These are phyloP conservation scores for Kwoniella sp. DNA, from an alignment of 768 basidiomycete genomes.

Conservation along the genomic window DNA sequence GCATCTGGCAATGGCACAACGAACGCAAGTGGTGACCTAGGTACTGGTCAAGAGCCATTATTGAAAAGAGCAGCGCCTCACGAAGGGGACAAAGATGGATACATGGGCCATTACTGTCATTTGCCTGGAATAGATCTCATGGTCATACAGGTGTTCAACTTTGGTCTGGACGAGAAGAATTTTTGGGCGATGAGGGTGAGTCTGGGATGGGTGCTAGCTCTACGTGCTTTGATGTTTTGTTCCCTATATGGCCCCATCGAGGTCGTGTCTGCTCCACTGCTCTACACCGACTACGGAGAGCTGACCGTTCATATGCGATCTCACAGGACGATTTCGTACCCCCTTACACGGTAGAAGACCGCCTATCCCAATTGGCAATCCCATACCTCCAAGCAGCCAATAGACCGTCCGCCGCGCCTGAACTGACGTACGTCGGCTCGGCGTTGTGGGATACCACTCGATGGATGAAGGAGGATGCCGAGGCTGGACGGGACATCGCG, in stretches of 20 bases:
- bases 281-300: too few relatives aligned
- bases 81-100: slow-evolving; percentile 8
- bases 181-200: slow-evolving; percentile 30
- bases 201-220: background rate
- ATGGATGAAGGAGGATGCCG: slow-evolving; percentile 32
- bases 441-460: slow-evolving; percentile 37
- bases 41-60: too few relatives aligned
- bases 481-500: slow-evolving; percentile 13
- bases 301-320: too few relatives aligned
- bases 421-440: slow-evolving; percentile 25
- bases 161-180: slow-evolving; percentile 36
- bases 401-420: slow-evolving; percentile 17
- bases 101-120: slow-evolving; percentile 32
- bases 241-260: too few relatives aligned
- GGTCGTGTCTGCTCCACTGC: too few relatives aligned
- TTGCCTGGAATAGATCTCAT: slow-evolving; percentile 36
- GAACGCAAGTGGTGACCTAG: too few relatives aligned
- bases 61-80: slow-evolving; percentile 11
- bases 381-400: slow-evolving; percentile 14
- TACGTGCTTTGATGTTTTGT: too few relatives aligned
- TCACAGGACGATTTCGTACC: slow-evolving; percentile 13
- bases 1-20: too few relatives aligned
- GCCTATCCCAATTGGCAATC: slow-evolving; percentile 22
- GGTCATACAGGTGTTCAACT: slow-evolving; percentile 42
- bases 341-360: slow-evolving; percentile 27